These are phyloP conservation scores for Theileria parva DNA, from an alignment of 169 alveolate genomes.

Conservation along the genomic window DNA sequence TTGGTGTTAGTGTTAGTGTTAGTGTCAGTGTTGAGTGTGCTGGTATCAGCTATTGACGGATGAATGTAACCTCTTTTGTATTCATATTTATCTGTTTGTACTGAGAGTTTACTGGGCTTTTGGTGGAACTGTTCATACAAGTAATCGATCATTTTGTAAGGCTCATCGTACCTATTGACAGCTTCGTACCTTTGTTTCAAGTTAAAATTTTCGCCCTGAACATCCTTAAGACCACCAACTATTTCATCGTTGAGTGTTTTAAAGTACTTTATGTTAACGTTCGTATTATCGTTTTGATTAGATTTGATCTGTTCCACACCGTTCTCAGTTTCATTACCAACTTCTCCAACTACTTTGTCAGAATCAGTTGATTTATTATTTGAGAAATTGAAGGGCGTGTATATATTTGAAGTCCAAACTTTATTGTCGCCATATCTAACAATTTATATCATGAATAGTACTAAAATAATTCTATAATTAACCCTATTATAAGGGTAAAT, in stretches of 20 bases:
- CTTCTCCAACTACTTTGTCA: no score
- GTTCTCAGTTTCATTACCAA: background rate
- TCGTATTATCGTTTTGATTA: background rate
- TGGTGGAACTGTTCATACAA: slow-evolving; percentile 47
- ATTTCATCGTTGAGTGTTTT: slow-evolving; percentile 40
- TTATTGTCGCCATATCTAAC: slow-evolving; percentile 28
- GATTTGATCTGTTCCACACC: background rate
- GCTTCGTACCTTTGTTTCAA: slow-evolving; percentile 30
- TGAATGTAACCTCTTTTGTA: background rate
- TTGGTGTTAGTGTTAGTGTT: background rate
- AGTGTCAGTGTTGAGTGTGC: background rate
- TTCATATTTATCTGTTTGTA: slow-evolving; percentile 24
- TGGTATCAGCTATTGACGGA: background rate
- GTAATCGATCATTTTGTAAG: slow-evolving; percentile 29
- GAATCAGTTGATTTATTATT: background rate
- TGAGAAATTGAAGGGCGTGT: slow-evolving; percentile 40
- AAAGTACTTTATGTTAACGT: slow-evolving; percentile 22
- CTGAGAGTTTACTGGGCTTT: slow-evolving; percentile 35
- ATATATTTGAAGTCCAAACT: slow-evolving; percentile 47
- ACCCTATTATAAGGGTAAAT: background rate
- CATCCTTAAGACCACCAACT: slow-evolving; percentile 39
- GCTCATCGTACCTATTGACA: slow-evolving; percentile 25
- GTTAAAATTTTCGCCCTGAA: slow-evolving; percentile 52
- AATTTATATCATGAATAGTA: no score
- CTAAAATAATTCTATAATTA: no score